These are phyloP conservation scores for Mycosphaerella sp. DNA, from an alignment of 2,329 filamentous ascomycete species.

Conservation along the genomic window DNA sequence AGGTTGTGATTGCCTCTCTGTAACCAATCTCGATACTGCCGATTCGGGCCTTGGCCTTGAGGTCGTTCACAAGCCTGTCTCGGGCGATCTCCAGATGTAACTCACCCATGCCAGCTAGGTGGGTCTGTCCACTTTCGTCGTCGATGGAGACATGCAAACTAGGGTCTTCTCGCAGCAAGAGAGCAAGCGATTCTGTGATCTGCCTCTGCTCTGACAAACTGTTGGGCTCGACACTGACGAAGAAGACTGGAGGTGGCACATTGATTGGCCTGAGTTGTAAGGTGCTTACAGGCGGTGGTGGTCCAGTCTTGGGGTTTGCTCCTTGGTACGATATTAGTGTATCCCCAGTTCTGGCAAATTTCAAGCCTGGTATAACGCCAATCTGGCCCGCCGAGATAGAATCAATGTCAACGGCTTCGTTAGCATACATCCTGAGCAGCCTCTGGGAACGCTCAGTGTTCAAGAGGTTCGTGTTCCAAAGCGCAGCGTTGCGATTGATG, in stretches of 20 bases:
- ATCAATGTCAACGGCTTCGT: slow-evolving; percentile 76
- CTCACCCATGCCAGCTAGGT: slow-evolving; percentile 93
- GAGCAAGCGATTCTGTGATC: slow-evolving; percentile 66
- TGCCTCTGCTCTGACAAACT: slow-evolving; percentile 72
- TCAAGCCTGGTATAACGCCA: slow-evolving; percentile 84
- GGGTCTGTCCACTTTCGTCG: slow-evolving; percentile 85
- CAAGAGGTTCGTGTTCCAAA: slow-evolving; percentile 83
- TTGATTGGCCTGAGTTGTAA: slow-evolving; percentile 81
- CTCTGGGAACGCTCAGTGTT: slow-evolving; percentile 73
- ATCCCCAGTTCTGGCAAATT: slow-evolving; percentile 87
- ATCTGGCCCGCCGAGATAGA: slow-evolving; percentile 82
- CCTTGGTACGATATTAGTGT: slow-evolving; percentile 72
- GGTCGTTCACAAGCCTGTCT: slow-evolving; percentile 78
- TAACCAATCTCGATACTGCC: slow-evolving; percentile 94
- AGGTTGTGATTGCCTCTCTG: slow-evolving; percentile 66
- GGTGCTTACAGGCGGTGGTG: slow-evolving; percentile 61
- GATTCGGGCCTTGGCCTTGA: slow-evolving; percentile 79
- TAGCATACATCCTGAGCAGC: slow-evolving; percentile 83
- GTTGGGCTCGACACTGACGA: slow-evolving; percentile 82
- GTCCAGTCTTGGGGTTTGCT: slow-evolving; percentile 53
- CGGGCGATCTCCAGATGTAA: slow-evolving; percentile 90
- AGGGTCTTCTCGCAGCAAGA: slow-evolving; percentile 84
- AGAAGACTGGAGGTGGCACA: slow-evolving; percentile 90
- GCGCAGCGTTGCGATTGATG: slow-evolving; percentile 63
- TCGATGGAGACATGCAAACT: slow-evolving; percentile 80